Conservation (phyloP, 257 asterid genomes). For the Rauvolfia tetraphylla region DNA sequence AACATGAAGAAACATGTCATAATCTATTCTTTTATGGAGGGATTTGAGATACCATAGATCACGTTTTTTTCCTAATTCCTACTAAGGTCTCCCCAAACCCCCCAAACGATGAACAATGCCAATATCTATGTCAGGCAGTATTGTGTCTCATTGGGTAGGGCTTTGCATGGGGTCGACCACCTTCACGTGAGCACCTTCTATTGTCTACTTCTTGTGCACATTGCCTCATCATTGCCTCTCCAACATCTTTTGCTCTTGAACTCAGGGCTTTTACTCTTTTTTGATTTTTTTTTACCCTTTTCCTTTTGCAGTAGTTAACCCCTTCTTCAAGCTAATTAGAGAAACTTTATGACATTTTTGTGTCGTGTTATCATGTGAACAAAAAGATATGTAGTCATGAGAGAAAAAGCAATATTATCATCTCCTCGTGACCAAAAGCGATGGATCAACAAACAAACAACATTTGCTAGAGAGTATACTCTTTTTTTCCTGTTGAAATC, state of each 20-base stretch:
- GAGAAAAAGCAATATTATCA: slow-evolving; percentile 5
- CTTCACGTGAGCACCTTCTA: slow-evolving; percentile 21
- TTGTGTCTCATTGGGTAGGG: not conserved
- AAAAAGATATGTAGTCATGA: not conserved
- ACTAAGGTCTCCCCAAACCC: too few species aligned
- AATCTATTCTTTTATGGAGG: too few species aligned
- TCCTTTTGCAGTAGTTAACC: slow-evolving; percentile 8
- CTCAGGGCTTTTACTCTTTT: not conserved
- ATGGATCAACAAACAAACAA: not conserved
- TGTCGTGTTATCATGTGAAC: slow-evolving; percentile 17
- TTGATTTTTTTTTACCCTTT: not conserved
- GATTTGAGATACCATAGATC: too few species aligned
- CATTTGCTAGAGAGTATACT: not conserved
- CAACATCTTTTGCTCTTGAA: not conserved
- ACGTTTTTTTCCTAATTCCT: too few species aligned
- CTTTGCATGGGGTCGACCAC: slow-evolving; percentile 10
- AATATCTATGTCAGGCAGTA: not conserved
- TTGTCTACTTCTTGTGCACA: slow-evolving; percentile 17
- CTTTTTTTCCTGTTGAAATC: not conserved
- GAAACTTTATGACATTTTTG: slow-evolving; percentile 14
- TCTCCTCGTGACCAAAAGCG: slow-evolving; percentile 17
- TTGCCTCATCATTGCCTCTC: slow-evolving; percentile 6
- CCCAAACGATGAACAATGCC: too few species aligned
- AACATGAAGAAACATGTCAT: too few species aligned
- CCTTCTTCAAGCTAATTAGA: slow-evolving; percentile 14